Conservation (phyloP, 805 yeast genomes). For the Helenozyma baotianmanensis region DNA sequence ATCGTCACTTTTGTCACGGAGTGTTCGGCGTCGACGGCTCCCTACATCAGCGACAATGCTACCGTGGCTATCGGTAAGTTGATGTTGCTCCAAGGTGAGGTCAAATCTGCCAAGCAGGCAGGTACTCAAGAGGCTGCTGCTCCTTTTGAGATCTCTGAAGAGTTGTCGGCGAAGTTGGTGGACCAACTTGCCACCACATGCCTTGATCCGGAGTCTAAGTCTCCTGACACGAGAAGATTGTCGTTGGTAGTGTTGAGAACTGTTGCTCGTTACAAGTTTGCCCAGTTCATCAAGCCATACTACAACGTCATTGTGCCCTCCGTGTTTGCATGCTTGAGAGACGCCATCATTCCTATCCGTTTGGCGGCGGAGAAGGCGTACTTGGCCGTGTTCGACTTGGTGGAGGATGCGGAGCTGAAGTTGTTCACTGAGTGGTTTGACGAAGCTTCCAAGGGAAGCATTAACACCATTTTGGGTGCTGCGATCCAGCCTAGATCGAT, state of each 20-base stretch:
- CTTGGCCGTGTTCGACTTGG: conserved; percentile 64
- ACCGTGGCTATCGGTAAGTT: conserved; percentile 79
- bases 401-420: conserved; percentile 55
- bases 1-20: conserved; percentile 45
- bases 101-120: conserved; percentile 21
- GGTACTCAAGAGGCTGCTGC: conserved; percentile 8
- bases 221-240: conserved; percentile 75
- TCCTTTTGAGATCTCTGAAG: conserved; percentile 40
- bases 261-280: conserved; percentile 57
- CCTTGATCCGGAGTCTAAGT: conserved; percentile 52
- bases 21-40: conserved; percentile 38
- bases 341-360: conserved; percentile 84
- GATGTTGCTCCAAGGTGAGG: conserved; percentile 48
- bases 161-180: conserved; percentile 40
- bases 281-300: conserved; percentile 46
- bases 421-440: conserved; percentile 65
- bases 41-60: conserved; percentile 69
- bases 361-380: conserved; percentile 92
- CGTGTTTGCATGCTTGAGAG: conserved; percentile 79
- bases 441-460: conserved; percentile 29
- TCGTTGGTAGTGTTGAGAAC: conserved; percentile 75
- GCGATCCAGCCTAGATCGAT: conserved; percentile 64
- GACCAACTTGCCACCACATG: conserved; percentile 46
- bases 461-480: conserved; percentile 42
- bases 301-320: conserved; percentile 61